Evolutionary conservation across 2,329 filamentous ascomycete species (phyloP), one percentile per base, ranked within the genome.

Genomic region (Alternaria tenuissima): DNA sequence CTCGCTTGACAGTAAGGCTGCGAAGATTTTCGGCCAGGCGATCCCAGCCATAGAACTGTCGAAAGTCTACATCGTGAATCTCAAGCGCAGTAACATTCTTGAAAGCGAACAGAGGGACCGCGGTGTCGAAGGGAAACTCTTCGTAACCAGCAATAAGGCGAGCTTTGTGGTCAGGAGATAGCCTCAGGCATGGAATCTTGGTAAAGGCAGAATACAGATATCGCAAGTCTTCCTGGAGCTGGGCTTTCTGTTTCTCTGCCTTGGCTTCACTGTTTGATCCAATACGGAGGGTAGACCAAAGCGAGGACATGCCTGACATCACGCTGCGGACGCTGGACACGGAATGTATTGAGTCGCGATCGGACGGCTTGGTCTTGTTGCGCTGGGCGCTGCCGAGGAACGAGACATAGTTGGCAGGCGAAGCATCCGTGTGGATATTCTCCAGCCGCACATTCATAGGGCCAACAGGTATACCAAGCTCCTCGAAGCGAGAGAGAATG

Each of bases 151-250:
- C 87, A 69, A 99, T 97, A 62, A 97, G 83, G 54, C 91, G 89
- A 49, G 94, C 94, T 68, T 93, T 91, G 83, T 93, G 94, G 79
- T 99, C 95, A n/a, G 94, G 94, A 28, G 94, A 89, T 56, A 99
- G 84, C 65, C 91, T 89, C 64, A 99, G 83, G 74, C 92, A 97
- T 0, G 95, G 95, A 43, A 99, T 96, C 81, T 98, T 99, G 74
- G 95, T 99, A 76, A 98, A 99, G 58, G 95, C 93, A 42, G 95
- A 98, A 81, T 97, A 99, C 34, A 99, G 85, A 78, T 99, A 98
- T 78, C 94, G 97, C 69, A 97, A 82, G 77, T 99, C 95, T 58
- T 91, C 88, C 75, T 95, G 89, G 57, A 95, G 92, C 91, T 59
- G 90, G 4, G 69, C 90, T 79, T 96, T 96, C 77, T 95, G 93